phyloP scores from a whole-genome alignment of 2,329 filamentous ascomycete genomes.

The Beauveria bassiana region DNA sequence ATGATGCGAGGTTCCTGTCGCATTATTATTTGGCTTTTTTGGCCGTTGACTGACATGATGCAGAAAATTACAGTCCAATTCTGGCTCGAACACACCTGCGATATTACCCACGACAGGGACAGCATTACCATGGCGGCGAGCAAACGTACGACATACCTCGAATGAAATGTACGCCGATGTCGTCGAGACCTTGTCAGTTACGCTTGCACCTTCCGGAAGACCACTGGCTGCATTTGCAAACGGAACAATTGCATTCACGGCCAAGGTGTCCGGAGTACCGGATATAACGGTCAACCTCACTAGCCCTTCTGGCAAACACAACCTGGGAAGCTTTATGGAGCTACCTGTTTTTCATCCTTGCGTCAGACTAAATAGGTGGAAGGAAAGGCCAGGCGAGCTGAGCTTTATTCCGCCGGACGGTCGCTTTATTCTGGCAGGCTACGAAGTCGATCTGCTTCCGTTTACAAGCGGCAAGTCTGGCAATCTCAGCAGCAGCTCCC shows the following conservation, averaged over 20 bases:
- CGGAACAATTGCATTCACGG: conserved; percentile 89
- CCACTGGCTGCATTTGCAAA: conserved; percentile 81
- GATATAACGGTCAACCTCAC: conserved; percentile 78
- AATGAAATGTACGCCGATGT: conserved; percentile 97
- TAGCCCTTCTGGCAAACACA: conserved; percentile 72
- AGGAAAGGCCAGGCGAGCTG: conserved; percentile 80
- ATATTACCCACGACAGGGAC: conserved; percentile 40
- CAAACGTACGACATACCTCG: conserved; percentile 89
- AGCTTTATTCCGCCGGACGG: conserved; percentile 95
- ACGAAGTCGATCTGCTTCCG: conserved; percentile 86
- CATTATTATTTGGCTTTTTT: background rate
- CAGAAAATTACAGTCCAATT: conserved; percentile 34
- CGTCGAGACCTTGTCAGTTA: conserved; percentile 81
- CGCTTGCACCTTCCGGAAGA: conserved; percentile 80
- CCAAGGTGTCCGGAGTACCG: conserved; percentile 89
- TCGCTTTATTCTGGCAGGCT: conserved; percentile 85
- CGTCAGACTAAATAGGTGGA: conserved; percentile 84
- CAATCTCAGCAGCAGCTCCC: conserved; percentile 48
- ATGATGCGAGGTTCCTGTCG: conserved; percentile 13
- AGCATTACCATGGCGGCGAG: conserved; percentile 75
- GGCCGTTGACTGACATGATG: background rate
- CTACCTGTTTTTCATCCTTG: conserved; percentile 95
- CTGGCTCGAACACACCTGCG: conserved; percentile 31
- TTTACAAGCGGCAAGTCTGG: conserved; percentile 52
- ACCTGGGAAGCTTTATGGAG: conserved; percentile 67